Evolutionary conservation across 2,329 filamentous ascomycete genomes (phyloP).

Genomic region (Xylariaceae sp.): DNA sequence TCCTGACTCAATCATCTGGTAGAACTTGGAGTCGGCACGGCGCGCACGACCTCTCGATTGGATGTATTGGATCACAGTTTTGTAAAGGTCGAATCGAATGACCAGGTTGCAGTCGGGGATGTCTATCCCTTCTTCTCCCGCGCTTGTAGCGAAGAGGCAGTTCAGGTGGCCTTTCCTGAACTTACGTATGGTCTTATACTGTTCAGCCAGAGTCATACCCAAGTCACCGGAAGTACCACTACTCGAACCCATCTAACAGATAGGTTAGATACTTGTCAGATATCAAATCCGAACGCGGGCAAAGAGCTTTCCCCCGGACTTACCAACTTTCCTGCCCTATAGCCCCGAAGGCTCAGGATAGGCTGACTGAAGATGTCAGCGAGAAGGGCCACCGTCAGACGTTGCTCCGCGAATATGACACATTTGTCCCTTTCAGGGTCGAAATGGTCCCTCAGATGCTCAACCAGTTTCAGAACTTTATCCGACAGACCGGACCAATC

Average conservation of each 20-base stretch:
- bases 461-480: constrained; percentile 63
- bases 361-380: constrained; percentile 58
- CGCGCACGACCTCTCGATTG: constrained; percentile 87
- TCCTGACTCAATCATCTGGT: constrained; percentile 72
- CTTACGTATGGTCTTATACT: constrained; percentile 65
- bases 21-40: constrained; percentile 69
- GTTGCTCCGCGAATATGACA: constrained; percentile 80
- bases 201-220: constrained; percentile 64
- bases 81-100: constrained; percentile 78
- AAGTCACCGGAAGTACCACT: constrained; percentile 47
- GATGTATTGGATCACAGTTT: constrained; percentile 89
- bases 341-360: constrained; percentile 53
- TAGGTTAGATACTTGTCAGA: constrained; percentile 15
- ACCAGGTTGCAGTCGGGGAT: constrained; percentile 63
- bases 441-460: constrained; percentile 60
- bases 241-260: constrained; percentile 35
- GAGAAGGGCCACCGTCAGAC: constrained; percentile 71
- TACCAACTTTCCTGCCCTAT: constrained; percentile 50
- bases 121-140: constrained; percentile 63
- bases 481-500: constrained; percentile 51
- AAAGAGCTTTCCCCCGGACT: too few species aligned
- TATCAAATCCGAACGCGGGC: too few species aligned
- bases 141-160: constrained; percentile 61
- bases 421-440: constrained; percentile 56
- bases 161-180: constrained; percentile 56